phyloP scores from a whole-genome alignment of 2,329 filamentous ascomycete genomes.

The Dothideomycetes sp. region DNA sequence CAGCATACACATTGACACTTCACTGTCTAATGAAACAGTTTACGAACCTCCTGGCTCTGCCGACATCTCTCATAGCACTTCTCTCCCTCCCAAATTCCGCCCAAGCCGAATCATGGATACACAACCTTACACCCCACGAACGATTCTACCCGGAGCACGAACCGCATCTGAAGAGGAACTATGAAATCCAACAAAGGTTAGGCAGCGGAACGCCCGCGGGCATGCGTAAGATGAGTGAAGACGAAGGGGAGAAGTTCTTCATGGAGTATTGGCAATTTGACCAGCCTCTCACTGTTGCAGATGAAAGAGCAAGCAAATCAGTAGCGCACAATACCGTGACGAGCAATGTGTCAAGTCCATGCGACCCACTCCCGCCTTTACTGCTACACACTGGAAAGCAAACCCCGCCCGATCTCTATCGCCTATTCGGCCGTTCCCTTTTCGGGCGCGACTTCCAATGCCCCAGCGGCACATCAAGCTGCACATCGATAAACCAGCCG shows the following conservation, averaged over 20 bases:
- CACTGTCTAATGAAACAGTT: slow-evolving; percentile 13
- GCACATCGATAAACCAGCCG: slow-evolving; percentile 51
- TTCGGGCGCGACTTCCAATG: slow-evolving; percentile 52
- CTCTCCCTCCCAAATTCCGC: slow-evolving; percentile 11
- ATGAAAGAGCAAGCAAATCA: background rate
- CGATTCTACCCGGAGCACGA: slow-evolving; percentile 40
- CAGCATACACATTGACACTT: background rate
- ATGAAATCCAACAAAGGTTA: slow-evolving; percentile 28
- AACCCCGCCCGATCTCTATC: background rate
- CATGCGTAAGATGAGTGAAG: slow-evolving; percentile 60
- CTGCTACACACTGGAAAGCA: slow-evolving; percentile 32
- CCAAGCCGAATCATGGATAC: slow-evolving; percentile 30
- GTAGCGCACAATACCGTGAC: slow-evolving; percentile 4
- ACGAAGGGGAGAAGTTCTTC: slow-evolving; percentile 64
- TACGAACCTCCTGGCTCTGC: slow-evolving; percentile 14
- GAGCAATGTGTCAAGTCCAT: slow-evolving; percentile 4
- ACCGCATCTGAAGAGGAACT: slow-evolving; percentile 27
- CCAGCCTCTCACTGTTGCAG: slow-evolving; percentile 7
- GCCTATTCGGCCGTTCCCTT: slow-evolving; percentile 20
- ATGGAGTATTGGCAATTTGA: slow-evolving; percentile 50
- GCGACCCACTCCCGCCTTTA: slow-evolving; percentile 39
- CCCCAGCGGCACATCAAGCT: slow-evolving; percentile 54
- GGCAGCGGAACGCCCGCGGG: slow-evolving; percentile 39
- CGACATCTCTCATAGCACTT: slow-evolving; percentile 15
- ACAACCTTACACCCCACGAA: slow-evolving; percentile 32